Evolutionary conservation across 148 eudicot species (phyloP), one percentile per base, ranked within the genome.

Genomic region (Rheum nobile): DNA sequence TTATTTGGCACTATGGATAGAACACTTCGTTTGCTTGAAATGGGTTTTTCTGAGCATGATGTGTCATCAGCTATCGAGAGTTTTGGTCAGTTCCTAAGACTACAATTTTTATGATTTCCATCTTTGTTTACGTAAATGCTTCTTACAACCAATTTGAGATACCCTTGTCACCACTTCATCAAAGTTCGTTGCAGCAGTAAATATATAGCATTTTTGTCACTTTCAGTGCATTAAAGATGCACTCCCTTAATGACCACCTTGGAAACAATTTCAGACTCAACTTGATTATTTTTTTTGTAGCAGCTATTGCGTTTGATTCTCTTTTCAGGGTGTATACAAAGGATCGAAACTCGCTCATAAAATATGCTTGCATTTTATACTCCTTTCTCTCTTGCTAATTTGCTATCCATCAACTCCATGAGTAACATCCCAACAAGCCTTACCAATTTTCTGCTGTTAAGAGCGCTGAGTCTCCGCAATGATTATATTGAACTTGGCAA

Each of bases 1-100:
- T 76, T 95, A 73, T 91, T 85, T 82, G 96, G 98, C 69, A 90
- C 91, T 71, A 87, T 90, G 90, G 93, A 91, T 80, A 95, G 84
- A 89, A 87, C 97, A 67, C 88, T 95, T 67, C 82, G 78, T 44
- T 82, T 95, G 85, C 88, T 91, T 75, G 86, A 84, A 78, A 83
- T 95, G 89, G 98, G 98, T 63, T 95, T 95, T 75, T 76, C 88
- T 5, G 98, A 95, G 79, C 79, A 88, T 21, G 93, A 91, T 61
- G 89, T 95, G 81, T 95, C 97, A 74, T 79, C 81, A 54, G 97
- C 93, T 57, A 87, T 95, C 80, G 97, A 95, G 71, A 87, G 79
- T 72, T 87, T 84, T 79, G 98, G 98, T 95, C 76, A 82, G 85
- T 77, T 76, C 6, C 17, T 74, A 26, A 26, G 24, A 16, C 65